These are phyloP conservation scores for Colletotrichum euphorbiae DNA, from an alignment of 2,329 filamentous ascomycete species.

Conservation along the genomic window DNA sequence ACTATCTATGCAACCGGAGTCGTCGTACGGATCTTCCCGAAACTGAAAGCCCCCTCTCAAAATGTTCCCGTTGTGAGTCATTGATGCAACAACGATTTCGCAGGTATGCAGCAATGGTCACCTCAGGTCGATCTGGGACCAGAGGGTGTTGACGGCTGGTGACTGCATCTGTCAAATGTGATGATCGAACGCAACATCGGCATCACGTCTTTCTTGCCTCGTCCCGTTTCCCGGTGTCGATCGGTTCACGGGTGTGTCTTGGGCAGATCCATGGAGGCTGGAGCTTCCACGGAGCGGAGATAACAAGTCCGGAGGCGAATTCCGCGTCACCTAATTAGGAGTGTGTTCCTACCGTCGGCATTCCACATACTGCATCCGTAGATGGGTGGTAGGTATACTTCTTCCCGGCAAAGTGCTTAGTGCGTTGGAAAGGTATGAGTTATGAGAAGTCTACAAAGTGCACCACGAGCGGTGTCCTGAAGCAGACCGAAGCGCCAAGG, in stretches of 20 bases:
- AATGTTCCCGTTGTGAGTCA: slow-evolving; percentile 11
- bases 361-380: not conserved
- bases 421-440: not conserved
- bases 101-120: not conserved
- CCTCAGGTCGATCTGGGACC: not conserved
- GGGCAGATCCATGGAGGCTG: not conserved
- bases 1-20: not conserved
- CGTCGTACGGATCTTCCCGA: not conserved
- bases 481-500: slow-evolving; percentile 14
- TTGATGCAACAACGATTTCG: not conserved
- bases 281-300: slow-evolving; percentile 19
- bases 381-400: not conserved
- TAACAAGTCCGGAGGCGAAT: slow-evolving; percentile 15
- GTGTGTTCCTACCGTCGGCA: not conserved
- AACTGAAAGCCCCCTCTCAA: not conserved
- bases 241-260: slow-evolving; percentile 1
- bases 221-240: not conserved
- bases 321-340: not conserved
- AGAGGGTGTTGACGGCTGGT: not conserved
- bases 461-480: not conserved
- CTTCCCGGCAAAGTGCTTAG: not conserved
- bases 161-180: slow-evolving; percentile 9
- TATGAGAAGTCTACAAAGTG: not conserved
- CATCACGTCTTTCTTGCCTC: not conserved
- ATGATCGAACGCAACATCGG: slow-evolving; percentile 14